Evolutionary conservation across 768 basidiomycete genomes (phyloP).

Genomic region (Tremella fuciformis): DNA sequence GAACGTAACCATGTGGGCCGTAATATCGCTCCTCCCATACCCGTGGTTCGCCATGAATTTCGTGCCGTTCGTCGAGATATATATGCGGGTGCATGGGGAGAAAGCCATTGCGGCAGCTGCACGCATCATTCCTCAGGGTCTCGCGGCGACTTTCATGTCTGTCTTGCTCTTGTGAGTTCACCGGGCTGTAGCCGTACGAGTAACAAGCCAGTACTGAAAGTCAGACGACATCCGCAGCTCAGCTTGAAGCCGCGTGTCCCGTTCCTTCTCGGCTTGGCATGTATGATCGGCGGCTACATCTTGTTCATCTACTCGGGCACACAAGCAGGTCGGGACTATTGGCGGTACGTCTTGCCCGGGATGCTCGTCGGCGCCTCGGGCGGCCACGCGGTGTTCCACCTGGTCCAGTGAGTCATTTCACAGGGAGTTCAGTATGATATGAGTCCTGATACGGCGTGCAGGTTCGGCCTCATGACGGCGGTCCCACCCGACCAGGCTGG

Average conservation of each 20-base stretch:
- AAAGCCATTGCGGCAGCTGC: constrained; percentile 27
- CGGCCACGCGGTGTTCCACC: no score
- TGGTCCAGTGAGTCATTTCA: no score
- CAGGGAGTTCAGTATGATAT: neutral
- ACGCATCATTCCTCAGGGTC: constrained; percentile 22
- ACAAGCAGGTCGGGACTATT: constrained; percentile 19
- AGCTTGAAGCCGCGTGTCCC: no score
- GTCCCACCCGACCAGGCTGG: constrained; percentile 27
- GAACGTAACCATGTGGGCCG: constrained; percentile 37
- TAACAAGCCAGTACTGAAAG: no score
- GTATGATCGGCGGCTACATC: constrained; percentile 56
- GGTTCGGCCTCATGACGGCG: constrained; percentile 26
- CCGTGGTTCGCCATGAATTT: constrained; percentile 24
- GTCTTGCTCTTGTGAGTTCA: neutral
- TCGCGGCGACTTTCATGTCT: constrained; percentile 6
- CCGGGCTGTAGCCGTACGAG: no score
- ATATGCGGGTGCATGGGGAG: constrained; percentile 13
- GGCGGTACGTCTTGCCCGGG: constrained; percentile 24
- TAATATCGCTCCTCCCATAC: constrained; percentile 31
- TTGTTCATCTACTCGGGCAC: constrained; percentile 14
- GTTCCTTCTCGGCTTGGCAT: constrained; percentile 13
- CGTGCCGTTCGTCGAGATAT: constrained; percentile 18
- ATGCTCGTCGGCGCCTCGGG: constrained; percentile 20
- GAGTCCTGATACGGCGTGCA: neutral
- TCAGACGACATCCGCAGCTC: neutral